phyloP scores from a whole-genome alignment of 2,329 filamentous ascomycete species.

The Penicillium sp. region DNA sequence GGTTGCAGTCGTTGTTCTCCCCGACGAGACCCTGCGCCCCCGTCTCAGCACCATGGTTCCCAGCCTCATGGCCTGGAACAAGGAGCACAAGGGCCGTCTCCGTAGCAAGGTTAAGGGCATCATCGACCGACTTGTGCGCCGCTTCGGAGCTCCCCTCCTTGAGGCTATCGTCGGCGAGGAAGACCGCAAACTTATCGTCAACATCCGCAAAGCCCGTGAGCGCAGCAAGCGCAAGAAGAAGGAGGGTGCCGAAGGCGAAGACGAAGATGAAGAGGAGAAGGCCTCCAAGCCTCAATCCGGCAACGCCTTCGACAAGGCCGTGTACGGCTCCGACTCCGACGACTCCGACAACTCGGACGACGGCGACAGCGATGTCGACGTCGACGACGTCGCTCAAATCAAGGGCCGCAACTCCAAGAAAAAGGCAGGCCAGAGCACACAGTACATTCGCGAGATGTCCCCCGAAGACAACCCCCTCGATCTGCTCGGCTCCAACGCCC shows the following conservation, averaged over 20 bases:
- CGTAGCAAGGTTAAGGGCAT: slow-evolving; percentile 98
- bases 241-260: slow-evolving; percentile 58
- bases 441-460: slow-evolving; percentile 82
- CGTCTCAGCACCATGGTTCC: slow-evolving; percentile 76
- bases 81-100: slow-evolving; percentile 97
- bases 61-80: slow-evolving; percentile 91
- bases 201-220: slow-evolving; percentile 94
- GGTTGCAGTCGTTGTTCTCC: slow-evolving; percentile 84
- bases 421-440: slow-evolving; percentile 47
- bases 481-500: slow-evolving; percentile 80
- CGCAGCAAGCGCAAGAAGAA: slow-evolving; percentile 87
- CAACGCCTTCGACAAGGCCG: slow-evolving; percentile 92
- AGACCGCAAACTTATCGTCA: slow-evolving; percentile 85
- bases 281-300: slow-evolving; percentile 64
- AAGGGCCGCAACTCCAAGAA: slow-evolving; percentile 47
- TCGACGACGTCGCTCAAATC: slow-evolving; percentile 38
- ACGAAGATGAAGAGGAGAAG: slow-evolving; percentile 51
- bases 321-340: slow-evolving; percentile 73
- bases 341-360: slow-evolving; percentile 63
- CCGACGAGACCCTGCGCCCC: slow-evolving; percentile 73
- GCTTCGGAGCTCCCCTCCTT: slow-evolving; percentile 80
- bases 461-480: slow-evolving; percentile 92
- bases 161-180: slow-evolving; percentile 79
- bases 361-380: slow-evolving; percentile 50
- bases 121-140: slow-evolving; percentile 85